A percentile compares a stretch with the other conserved stretches of the same genome.
Conservation (phyloP, 257 asterid species). For the Capsicum baccatum region DNA sequence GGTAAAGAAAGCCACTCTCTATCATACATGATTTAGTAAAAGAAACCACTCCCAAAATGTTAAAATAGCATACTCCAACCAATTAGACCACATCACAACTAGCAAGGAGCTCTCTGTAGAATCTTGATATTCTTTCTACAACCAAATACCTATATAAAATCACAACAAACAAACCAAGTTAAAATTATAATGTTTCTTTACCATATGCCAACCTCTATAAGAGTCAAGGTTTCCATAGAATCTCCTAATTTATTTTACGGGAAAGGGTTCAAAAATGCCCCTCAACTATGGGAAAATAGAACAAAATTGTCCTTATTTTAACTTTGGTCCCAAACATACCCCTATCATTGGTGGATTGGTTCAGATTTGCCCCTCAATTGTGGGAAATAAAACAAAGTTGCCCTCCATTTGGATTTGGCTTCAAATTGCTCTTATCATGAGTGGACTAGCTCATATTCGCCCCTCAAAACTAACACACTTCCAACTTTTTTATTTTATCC, state of each 20-base stretch:
- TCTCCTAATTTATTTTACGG: not conserved
- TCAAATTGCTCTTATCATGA: not conserved
- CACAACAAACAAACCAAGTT: slow-evolving; percentile 5
- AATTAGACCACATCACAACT: not conserved
- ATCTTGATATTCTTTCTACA: not conserved
- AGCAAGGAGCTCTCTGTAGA: not conserved
- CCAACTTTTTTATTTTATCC: not conserved
- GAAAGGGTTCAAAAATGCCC: not conserved
- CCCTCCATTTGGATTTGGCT: no score
- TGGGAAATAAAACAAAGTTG: no score
- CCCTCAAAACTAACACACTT: not conserved
- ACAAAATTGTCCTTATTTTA: not conserved
- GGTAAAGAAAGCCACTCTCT: slow-evolving; percentile 12
- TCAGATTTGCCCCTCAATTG: no score
- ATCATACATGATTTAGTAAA: slow-evolving; percentile 2
- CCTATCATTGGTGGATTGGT: no score
- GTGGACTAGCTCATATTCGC: not conserved
- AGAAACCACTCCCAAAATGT: not conserved
- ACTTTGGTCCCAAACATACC: no score
- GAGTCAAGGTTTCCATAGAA: slow-evolving; percentile 12
- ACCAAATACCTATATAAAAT: not conserved
- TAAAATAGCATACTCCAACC: slow-evolving; percentile 22
- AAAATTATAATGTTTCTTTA: not conserved
- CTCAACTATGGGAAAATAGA: not conserved
- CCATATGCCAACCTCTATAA: not conserved